Evolutionary conservation across 1,284 basidiomycete genomes (phyloP), one percentile per base, ranked within the genome.

Genomic region (Puccinia coronata): DNA sequence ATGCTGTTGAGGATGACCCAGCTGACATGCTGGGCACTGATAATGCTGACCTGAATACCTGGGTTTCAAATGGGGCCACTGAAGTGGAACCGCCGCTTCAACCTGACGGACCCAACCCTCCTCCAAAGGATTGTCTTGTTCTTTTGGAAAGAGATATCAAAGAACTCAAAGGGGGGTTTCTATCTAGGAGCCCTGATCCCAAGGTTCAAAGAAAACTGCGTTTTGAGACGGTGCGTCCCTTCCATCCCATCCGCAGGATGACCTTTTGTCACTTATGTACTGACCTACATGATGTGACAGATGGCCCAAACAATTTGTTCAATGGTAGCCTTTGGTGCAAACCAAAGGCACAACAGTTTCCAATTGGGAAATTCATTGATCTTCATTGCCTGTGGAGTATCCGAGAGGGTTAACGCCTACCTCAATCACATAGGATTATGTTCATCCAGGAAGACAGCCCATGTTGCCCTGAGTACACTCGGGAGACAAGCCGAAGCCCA

Each of bases 271-370:
- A 51, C 49, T 51, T 43, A 43, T 16, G 6, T 43, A 43, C 16
- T 43, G 8, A 43, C n/a, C n/a, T n/a, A n/a, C n/a, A n/a, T n/a
- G n/a, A n/a, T n/a, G 16, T 43, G 43, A 16, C 43, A 51, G 11
- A 51, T 51, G 12, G 4, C 49, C 8, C 49, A 12, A 20, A 51
- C 9, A 51, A 51, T 51, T 4, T 51, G 49, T 51, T 9, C 49
- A 9, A 51, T 51, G 49, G 49, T 51, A 4, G 49, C 49, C 18
- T 51, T 51, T 51, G 49, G 49, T 11, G 18, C 14, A 43, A 73
- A 73, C 47, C 71, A 18, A 23, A 18, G 41, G 1, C 47, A 49
- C 16, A 73, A 73, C n/a, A 16, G 71, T n/a, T 49, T 73, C 14
- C 71, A 73, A 53, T 12, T 73, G n/a, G 28, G 25, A 12, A 73